Base-by-base conservation (phyloP, 805 yeast genomes). In the Zygotorulaspora florentina region DNA sequence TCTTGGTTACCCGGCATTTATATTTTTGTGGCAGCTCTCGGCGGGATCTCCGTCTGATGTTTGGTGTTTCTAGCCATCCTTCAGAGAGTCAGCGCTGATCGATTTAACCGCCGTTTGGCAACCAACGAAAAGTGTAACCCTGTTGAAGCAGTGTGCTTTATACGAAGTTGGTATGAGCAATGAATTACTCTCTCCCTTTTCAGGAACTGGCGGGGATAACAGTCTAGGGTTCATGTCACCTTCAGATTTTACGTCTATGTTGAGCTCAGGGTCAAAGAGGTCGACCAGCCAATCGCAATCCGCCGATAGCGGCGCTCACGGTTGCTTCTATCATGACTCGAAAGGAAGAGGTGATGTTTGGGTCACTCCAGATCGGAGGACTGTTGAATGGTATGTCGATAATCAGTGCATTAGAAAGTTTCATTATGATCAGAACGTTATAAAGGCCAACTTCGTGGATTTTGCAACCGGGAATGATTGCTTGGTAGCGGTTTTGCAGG, bases 391-490 rank as follows among this genome's bases (percentile, higher is more conserved):
- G 71, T 41, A 80, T 76, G 13, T 57, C 8, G 61, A 49, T 11
- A 45, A 47, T 30, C 47, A 49, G 27, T 43, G 56, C 18, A 38
- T 61, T 8, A 51, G 64, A 41, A 51, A 42, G 67, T 34, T 75
- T 83, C 70, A 71, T 53, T 77, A 75, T 9, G 73, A 74, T 9
- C 73, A 71, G 15, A 50, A 40, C 4, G 70, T 87, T 1, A 57
- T 82, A 5, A 68, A 73, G 42, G 87, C 93, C 11, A 76, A 82
- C 12, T 83, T 82, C 50, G 78, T 86, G 0, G 59, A 63, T 3
- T 84, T 87, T 59, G 61, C 50, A 34, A 57, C 51, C 10, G 49
- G 52, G 1, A 31, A 43, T 15, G 51, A 48, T 30, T 76, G 79
- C 9, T 67, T 87, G 36, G 85, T 79, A 1, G 80, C 88, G 1